These are phyloP conservation scores for Silene uniflora DNA, from an alignment of 148 eudicot species.

Conservation along the genomic window DNA sequence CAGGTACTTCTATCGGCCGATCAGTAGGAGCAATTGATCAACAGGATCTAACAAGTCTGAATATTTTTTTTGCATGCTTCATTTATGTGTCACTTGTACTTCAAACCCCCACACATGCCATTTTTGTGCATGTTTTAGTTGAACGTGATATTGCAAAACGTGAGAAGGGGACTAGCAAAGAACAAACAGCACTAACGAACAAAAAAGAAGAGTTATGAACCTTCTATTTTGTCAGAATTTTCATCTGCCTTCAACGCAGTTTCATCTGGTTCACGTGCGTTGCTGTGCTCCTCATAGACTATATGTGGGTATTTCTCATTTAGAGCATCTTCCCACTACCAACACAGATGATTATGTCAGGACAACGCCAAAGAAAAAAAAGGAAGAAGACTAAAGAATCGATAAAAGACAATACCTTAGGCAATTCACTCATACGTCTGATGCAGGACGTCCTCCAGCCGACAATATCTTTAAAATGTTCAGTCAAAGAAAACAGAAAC, in stretches of 20 bases:
- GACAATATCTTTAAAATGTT: conserved; percentile 62
- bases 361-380: conserved; percentile 3
- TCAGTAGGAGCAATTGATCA: too few species aligned
- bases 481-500: conserved; percentile 38
- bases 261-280: conserved; percentile 27
- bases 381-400: conserved; percentile 8
- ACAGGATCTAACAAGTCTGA: too few species aligned
- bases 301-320: conserved; percentile 49
- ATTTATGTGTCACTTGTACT: too few species aligned
- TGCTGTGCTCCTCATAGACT: conserved; percentile 37
- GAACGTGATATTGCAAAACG: neutral
- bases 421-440: conserved; percentile 76
- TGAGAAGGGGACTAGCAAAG: neutral
- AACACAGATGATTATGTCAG: conserved; percentile 24
- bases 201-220: conserved; percentile 22
- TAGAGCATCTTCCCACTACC: conserved; percentile 45
- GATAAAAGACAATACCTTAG: conserved; percentile 53
- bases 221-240: conserved; percentile 52
- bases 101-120: neutral
- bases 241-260: conserved; percentile 25
- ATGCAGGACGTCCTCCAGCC: conserved; percentile 98
- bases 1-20: too few species aligned
- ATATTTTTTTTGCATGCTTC: too few species aligned
- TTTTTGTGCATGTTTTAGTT: neutral
- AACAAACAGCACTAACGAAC: neutral